These are phyloP conservation scores for Pestalotiopsis sp. DNA, from an alignment of 2,329 filamentous ascomycete species.

Conservation along the genomic window DNA sequence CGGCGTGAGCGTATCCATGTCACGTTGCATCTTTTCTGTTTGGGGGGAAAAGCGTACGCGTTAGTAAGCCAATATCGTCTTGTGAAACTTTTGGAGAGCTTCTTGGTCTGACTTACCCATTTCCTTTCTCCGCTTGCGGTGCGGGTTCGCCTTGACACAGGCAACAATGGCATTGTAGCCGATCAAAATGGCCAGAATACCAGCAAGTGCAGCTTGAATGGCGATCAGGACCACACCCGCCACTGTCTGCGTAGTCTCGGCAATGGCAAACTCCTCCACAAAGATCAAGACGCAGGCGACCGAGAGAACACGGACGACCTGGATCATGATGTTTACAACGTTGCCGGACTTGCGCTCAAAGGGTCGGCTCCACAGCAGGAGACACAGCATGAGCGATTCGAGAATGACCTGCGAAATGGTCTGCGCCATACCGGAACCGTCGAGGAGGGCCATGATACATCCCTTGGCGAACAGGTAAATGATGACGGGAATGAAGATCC, in stretches of 20 bases:
- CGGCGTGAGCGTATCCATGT: slow-evolving; percentile 81
- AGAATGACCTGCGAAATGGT: slow-evolving; percentile 78
- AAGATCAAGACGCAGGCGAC: slow-evolving; percentile 90
- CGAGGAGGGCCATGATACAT: slow-evolving; percentile 78
- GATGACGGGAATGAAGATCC: slow-evolving; percentile 90
- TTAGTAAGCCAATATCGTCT: slow-evolving; percentile 49
- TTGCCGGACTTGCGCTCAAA: slow-evolving; percentile 87
- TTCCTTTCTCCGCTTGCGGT: slow-evolving; percentile 85
- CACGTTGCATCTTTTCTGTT: slow-evolving; percentile 74
- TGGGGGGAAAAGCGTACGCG: slow-evolving; percentile 44
- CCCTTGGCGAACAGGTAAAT: slow-evolving; percentile 91
- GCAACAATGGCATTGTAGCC: slow-evolving; percentile 84
- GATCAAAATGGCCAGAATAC: slow-evolving; percentile 82
- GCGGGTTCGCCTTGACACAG: slow-evolving; percentile 86
- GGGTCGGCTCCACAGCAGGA: slow-evolving; percentile 84
- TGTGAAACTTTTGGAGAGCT: neutral
- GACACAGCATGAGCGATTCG: slow-evolving; percentile 75
- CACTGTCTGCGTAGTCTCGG: slow-evolving; percentile 90
- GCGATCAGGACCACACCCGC: slow-evolving; percentile 91
- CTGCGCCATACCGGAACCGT: slow-evolving; percentile 84
- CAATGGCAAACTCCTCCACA: slow-evolving; percentile 87
- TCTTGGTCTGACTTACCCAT: slow-evolving; percentile 64
- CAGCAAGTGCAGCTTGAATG: slow-evolving; percentile 86
- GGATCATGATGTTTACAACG: slow-evolving; percentile 91
- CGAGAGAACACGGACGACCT: slow-evolving; percentile 85